phyloP scores from a whole-genome alignment of 2,329 filamentous ascomycete species.

The Epichloe bromicola region DNA sequence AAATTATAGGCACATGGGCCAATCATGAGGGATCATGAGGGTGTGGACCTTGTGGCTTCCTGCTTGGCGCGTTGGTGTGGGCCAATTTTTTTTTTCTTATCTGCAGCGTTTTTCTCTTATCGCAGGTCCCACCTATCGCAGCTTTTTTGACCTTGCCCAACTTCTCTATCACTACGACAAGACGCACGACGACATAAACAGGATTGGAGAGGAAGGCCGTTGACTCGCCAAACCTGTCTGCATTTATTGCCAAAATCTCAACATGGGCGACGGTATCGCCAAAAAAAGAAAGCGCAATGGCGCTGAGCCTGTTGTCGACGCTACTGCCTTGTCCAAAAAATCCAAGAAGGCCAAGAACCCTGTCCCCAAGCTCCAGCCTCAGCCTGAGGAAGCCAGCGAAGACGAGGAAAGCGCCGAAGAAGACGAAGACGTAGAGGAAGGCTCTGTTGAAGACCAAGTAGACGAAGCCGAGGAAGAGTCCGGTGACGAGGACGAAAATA shows the following conservation, averaged over 20 bases:
- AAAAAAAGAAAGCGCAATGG: slow-evolving; percentile 36
- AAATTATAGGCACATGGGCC: no score
- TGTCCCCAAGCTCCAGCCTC: slow-evolving; percentile 16
- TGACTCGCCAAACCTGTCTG: background rate
- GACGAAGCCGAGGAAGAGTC: slow-evolving; percentile 14
- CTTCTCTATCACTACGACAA: background rate
- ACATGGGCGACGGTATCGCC: slow-evolving; percentile 22
- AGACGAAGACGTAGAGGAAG: slow-evolving; percentile 15
- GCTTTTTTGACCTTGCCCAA: slow-evolving; percentile 1
- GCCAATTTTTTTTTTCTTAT: slow-evolving; percentile 12
- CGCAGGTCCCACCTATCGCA: slow-evolving; percentile 3
- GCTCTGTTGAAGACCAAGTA: slow-evolving; percentile 12
- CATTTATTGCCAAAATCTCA: slow-evolving; percentile 1
- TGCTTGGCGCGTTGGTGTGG: background rate
- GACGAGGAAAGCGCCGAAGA: slow-evolving; percentile 16
- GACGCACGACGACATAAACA: background rate
- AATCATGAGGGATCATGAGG: no score
- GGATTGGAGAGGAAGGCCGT: background rate
- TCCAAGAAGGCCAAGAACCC: slow-evolving; percentile 30
- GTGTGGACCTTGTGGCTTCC: no score
- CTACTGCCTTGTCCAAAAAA: slow-evolving; percentile 20
- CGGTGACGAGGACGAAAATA: slow-evolving; percentile 10
- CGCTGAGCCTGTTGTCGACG: slow-evolving; percentile 16
- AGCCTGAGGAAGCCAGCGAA: slow-evolving; percentile 16
- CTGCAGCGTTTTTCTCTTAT: slow-evolving; percentile 9